phyloP scores from a whole-genome alignment of 2,329 filamentous ascomycete genomes.

The Pyrenochaeta sp. region DNA sequence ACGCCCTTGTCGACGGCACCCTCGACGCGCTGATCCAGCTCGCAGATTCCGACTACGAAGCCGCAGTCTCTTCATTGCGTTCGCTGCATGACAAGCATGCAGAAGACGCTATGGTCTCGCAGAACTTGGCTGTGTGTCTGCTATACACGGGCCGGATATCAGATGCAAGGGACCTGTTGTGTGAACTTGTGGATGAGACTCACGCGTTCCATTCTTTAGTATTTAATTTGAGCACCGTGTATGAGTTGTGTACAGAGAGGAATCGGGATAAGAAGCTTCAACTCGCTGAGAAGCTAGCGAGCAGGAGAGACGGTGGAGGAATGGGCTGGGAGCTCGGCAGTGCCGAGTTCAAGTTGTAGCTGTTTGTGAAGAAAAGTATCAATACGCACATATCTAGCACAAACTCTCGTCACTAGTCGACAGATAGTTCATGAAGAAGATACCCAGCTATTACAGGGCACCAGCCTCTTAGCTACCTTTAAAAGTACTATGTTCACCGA shows the following conservation, averaged over 20 bases:
- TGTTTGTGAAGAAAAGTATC: background rate
- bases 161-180: conserved; percentile 70
- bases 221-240: conserved; percentile 90
- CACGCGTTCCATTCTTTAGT: conserved; percentile 75
- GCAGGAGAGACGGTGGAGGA: conserved; percentile 60
- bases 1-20: conserved; percentile 50
- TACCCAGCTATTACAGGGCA: background rate
- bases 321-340: conserved; percentile 75
- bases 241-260: conserved; percentile 87
- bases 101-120: conserved; percentile 73
- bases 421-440: no score
- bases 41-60: conserved; percentile 76
- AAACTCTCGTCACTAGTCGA: no score
- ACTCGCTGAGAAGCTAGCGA: conserved; percentile 75
- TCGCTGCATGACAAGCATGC: conserved; percentile 57
- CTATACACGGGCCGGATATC: conserved; percentile 79
- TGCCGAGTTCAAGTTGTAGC: conserved; percentile 77
- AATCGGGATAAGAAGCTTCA: conserved; percentile 73
- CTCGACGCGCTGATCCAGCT: conserved; percentile 77
- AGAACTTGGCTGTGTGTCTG: conserved; percentile 85
- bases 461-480: background rate
- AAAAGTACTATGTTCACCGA: background rate
- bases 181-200: conserved; percentile 69
- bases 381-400: no score
- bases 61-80: conserved; percentile 70